A percentile compares a stretch with the other conserved stretches of the same genome.
Evolutionary conservation across 2,329 filamentous ascomycete genomes (phyloP).

Genomic region (Verticillium dahliae): DNA sequence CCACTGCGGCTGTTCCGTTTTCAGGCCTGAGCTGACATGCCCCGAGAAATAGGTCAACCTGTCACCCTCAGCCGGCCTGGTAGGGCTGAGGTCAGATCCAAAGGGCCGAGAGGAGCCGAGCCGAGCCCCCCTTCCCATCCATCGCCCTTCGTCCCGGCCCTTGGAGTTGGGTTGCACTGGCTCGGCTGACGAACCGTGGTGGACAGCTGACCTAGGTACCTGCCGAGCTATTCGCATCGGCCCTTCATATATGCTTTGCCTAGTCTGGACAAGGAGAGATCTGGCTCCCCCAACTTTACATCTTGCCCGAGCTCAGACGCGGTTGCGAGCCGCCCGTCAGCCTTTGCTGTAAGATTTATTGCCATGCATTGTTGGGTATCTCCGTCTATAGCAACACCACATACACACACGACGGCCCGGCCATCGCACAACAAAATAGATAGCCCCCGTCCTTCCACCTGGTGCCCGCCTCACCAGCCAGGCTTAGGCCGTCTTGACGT

Average conservation of each 20-base stretch:
- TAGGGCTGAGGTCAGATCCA: neutral
- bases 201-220: no score
- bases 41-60: neutral
- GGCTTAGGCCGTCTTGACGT: slow-evolving; percentile 14
- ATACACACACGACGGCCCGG: neutral
- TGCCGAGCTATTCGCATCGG: no score
- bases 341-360: neutral
- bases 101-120: neutral
- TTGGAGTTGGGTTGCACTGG: neutral
- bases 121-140: neutral
- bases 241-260: no score
- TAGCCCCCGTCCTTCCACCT: no score
- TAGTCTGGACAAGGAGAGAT: neutral
- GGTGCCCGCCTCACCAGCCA: no score
- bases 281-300: no score
- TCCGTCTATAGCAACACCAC: neutral
- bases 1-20: neutral
- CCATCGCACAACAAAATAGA: neutral
- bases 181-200: neutral
- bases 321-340: neutral
- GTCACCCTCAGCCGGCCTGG: neutral
- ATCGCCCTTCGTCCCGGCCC: neutral
- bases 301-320: no score
- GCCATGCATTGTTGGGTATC: neutral
- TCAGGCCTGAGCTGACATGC: neutral